Evolutionary conservation across 2,329 filamentous ascomycete species (phyloP).

Genomic region (Xylariaceae sp.): DNA sequence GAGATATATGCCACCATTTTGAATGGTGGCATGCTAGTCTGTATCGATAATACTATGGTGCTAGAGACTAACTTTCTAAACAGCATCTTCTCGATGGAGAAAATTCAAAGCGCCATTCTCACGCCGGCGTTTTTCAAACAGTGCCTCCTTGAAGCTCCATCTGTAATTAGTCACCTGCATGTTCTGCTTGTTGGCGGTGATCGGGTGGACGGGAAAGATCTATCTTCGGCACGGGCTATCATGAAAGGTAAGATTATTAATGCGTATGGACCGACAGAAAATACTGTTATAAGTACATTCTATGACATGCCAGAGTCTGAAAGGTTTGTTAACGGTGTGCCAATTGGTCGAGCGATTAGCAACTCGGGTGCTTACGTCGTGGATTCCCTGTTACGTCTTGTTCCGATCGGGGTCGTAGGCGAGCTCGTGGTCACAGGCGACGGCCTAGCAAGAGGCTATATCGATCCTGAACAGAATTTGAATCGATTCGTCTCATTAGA

Average conservation of each 20-base stretch:
- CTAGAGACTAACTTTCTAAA: not conserved
- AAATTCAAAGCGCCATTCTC: not conserved
- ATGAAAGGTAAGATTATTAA: conserved; percentile 5
- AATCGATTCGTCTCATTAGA: not conserved
- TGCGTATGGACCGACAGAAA: conserved; percentile 18
- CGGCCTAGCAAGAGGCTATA: conserved; percentile 13
- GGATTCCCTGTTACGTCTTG: not conserved
- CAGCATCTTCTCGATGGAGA: not conserved
- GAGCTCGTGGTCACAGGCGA: conserved; percentile 18
- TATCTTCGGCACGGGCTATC: not conserved
- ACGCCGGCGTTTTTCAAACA: conserved; percentile 14
- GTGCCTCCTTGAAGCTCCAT: not conserved
- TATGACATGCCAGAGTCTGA: not conserved
- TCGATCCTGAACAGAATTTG: not conserved
- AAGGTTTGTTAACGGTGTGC: conserved; percentile 3
- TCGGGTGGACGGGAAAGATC: conserved; percentile 5
- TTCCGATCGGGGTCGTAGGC: conserved; percentile 9
- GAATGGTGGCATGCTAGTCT: conserved; percentile 18
- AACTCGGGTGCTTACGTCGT: conserved; percentile 16
- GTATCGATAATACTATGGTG: conserved; percentile 6
- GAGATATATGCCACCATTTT: conserved; percentile 12
- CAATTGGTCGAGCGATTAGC: conserved; percentile 10
- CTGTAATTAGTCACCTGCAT: not conserved
- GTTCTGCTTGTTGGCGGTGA: conserved; percentile 11
- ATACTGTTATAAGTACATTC: conserved; percentile 11